Conservation (phyloP, 768 basidiomycete genomes). For the Termitomyces sp. region DNA sequence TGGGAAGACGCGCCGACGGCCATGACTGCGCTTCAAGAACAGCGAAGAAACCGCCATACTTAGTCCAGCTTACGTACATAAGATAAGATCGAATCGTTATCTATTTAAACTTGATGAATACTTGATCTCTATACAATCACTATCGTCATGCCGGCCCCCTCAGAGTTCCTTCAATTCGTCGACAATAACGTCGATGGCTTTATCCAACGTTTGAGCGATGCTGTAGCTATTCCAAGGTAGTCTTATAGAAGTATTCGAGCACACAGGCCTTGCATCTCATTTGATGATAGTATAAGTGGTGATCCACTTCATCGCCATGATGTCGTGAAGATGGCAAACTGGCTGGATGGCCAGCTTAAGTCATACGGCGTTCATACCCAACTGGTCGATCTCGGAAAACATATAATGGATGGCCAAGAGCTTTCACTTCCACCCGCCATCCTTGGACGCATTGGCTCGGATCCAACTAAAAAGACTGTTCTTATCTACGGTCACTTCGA, state of each 20-base stretch:
- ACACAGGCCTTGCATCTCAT: background rate
- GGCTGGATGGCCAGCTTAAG: slow-evolving; percentile 69
- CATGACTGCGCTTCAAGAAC: slow-evolving; percentile 1
- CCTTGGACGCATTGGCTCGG: slow-evolving; percentile 75
- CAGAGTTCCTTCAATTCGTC: slow-evolving; percentile 47
- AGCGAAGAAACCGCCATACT: background rate
- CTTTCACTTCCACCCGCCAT: slow-evolving; percentile 79
- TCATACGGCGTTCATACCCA: slow-evolving; percentile 75
- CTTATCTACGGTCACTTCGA: slow-evolving; percentile 94
- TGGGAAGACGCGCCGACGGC: slow-evolving; percentile 13
- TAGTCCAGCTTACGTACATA: slow-evolving; percentile 5
- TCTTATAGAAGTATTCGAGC: slow-evolving; percentile 4
- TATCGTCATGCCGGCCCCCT: slow-evolving; percentile 41
- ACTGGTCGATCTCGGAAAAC: slow-evolving; percentile 71
- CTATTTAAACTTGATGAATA: too few species aligned
- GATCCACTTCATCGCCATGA: slow-evolving; percentile 68
- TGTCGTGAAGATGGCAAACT: slow-evolving; percentile 83
- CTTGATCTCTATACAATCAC: background rate
- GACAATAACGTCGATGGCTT: slow-evolving; percentile 68
- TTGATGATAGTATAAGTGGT: slow-evolving; percentile 51
- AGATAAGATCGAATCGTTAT: slow-evolving; percentile 7
- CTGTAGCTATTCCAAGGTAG: slow-evolving; percentile 81
- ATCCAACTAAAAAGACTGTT: slow-evolving; percentile 89
- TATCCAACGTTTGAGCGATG: slow-evolving; percentile 72
- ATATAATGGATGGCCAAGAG: slow-evolving; percentile 59